phyloP scores from a whole-genome alignment of 2,329 filamentous ascomycete species.

The Annulohypoxylon truncatum region DNA sequence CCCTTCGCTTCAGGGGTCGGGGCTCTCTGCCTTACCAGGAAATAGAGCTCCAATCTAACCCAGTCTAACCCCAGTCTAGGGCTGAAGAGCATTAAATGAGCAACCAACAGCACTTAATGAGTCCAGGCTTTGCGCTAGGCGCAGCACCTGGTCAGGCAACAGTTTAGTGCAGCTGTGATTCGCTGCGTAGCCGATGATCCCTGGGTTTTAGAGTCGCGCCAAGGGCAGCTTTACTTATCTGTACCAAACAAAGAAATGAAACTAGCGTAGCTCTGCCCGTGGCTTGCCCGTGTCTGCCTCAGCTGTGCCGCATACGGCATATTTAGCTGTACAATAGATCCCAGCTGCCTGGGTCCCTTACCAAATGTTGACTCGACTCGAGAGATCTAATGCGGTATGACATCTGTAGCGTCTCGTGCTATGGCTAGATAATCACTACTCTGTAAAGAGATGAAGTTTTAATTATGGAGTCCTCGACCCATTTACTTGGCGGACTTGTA shows the following conservation, averaged over 20 bases:
- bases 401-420: slow-evolving; percentile 6
- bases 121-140: neutral
- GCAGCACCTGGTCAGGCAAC: slow-evolving; percentile 13
- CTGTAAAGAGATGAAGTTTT: slow-evolving; percentile 26
- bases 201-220: neutral
- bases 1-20: neutral
- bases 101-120: neutral
- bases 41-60: slow-evolving; percentile 20
- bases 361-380: neutral
- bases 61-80: slow-evolving; percentile 22
- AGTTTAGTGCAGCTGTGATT: slow-evolving; percentile 11
- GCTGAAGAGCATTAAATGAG: slow-evolving; percentile 14
- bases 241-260: slow-evolving; percentile 16
- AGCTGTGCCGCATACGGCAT: neutral
- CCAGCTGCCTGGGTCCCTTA: neutral
- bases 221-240: slow-evolving; percentile 3
- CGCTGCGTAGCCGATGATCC: slow-evolving; percentile 5
- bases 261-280: neutral
- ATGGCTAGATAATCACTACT: neutral
- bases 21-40: slow-evolving; percentile 13
- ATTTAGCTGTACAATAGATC: slow-evolving; percentile 15
- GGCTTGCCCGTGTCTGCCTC: too few relatives aligned
- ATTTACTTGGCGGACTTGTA: neutral
- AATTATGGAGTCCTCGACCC: slow-evolving; percentile 6
- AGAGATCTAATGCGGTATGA: slow-evolving; percentile 22